Evolutionary conservation across 2,329 filamentous ascomycete species (phyloP), one percentile per base, ranked within the genome.

Genomic region (Penicillium nordicum): DNA sequence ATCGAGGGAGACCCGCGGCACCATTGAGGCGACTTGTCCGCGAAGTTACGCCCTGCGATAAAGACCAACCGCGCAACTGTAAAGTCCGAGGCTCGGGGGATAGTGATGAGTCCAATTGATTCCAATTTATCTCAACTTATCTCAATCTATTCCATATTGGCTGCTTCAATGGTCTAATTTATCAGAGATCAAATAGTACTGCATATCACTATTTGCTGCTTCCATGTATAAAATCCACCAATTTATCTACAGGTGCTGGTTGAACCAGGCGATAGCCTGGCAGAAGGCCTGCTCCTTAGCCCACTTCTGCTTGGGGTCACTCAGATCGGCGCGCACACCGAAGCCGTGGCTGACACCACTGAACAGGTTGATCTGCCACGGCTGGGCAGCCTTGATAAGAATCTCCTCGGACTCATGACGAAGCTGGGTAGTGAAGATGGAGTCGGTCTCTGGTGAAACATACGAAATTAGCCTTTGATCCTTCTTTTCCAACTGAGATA

Each of bases 211-310:
- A 47, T 38, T 21, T 45, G n/a, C 9, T 30, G 38, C 37, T 5
- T 46, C 37, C 36, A 21, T 50, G 16, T 42, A 23, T 11, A 32
- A n/a, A 23, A 11, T 18, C 12, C 12, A 30, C 40, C 18, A 18
- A 9, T 14, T 18, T 21, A 40, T 63, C 65, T 67, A 73, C 59
- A 88, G 70, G 70, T 82, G 79, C 72, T 86, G 79, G 63, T 89
- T 82, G 64, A 95, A 92, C 90, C 90, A 95, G 50, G 79, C 72
- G 50, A 92, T 79, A 36, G 89, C 89, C 79, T 94, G 90, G 61
- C 80, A 67, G 70, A 94, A 94, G 5, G 90, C 90, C 75, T 88
- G 84, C 76, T 95, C 89, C 81, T 90, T 92, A 37, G 88, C 87
- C 66, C 82, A 93, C 71, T 82, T 85, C 67, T 83, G 72, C 44